Percentiles rank a stretch among this genome's conserved stretches.
Evolutionary conservation across 441 rosid genomes (phyloP).

Genomic region (Aquilaria agallochum): DNA sequence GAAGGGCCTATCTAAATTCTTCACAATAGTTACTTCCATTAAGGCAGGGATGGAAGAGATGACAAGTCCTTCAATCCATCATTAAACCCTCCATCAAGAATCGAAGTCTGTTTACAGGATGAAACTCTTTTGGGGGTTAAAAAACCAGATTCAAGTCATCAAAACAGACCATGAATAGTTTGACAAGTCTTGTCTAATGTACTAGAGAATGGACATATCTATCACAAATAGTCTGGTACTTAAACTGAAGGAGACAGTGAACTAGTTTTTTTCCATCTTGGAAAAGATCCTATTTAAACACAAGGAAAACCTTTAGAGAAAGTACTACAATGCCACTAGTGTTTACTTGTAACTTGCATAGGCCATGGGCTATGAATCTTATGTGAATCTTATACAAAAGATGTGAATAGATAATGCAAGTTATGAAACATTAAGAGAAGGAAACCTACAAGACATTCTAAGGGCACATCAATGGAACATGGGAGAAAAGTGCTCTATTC

Average conservation of each 20-base stretch:
- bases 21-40: constrained; percentile 51
- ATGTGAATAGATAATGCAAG: no score
- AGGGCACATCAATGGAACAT: no score
- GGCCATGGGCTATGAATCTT: no score
- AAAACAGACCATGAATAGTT: constrained; percentile 58
- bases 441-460: no score
- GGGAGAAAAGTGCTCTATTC: no score
- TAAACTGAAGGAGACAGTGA: constrained; percentile 55
- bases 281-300: constrained; percentile 56
- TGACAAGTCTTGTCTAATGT: constrained; percentile 38
- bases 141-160: constrained; percentile 62
- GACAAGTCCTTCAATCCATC: constrained; percentile 68
- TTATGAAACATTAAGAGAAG: no score
- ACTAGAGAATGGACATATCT: constrained; percentile 22
- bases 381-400: no score
- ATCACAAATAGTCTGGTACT: constrained; percentile 54
- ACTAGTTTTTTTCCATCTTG: constrained; percentile 56
- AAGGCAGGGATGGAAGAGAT: constrained; percentile 72
- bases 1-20: constrained; percentile 58
- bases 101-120: constrained; percentile 68
- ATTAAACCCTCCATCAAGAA: constrained; percentile 63
- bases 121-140: constrained; percentile 63
- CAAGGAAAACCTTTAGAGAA: constrained; percentile 63
- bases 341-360: no score
- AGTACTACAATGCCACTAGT: constrained; percentile 59